Conservation (phyloP, 192 early-diverging fungal genomes). For the Gigaspora rosea region DNA sequence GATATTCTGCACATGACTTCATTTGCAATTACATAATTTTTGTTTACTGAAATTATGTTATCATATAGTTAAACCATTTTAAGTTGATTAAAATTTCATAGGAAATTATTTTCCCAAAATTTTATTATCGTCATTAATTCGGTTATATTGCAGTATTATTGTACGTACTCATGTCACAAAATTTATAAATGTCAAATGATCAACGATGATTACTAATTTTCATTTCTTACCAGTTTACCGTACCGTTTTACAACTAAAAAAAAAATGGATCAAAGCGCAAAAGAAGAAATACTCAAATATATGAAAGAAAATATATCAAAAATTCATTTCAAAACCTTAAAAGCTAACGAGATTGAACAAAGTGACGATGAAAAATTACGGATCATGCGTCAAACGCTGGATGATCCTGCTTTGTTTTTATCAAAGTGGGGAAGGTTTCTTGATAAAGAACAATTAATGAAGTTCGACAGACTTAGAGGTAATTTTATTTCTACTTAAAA, state of each 20-base stretch:
- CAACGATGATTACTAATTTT: too few species aligned
- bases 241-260: neutral
- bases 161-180: too few species aligned
- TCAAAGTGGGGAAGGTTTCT: conserved; percentile 46
- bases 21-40: too few species aligned
- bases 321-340: conserved; percentile 38
- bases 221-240: too few species aligned
- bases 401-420: conserved; percentile 40
- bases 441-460: conserved; percentile 27
- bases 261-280: conserved; percentile 7
- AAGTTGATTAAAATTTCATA: too few species aligned
- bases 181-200: too few species aligned
- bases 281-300: neutral
- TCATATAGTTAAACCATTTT: too few species aligned
- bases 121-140: too few species aligned
- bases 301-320: conserved; percentile 8
- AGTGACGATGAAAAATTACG: conserved; percentile 34
- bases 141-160: too few species aligned
- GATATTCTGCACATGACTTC: too few species aligned
- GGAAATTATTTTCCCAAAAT: too few species aligned
- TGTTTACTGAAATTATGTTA: too few species aligned
- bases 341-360: conserved; percentile 35
- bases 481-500: neutral
- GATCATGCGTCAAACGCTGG: conserved; percentile 34
- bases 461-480: conserved; percentile 37